A percentile compares a stretch with the other conserved stretches of the same genome.
Conservation (phyloP, 257 asterid species). For the Solanum neorickii region DNA sequence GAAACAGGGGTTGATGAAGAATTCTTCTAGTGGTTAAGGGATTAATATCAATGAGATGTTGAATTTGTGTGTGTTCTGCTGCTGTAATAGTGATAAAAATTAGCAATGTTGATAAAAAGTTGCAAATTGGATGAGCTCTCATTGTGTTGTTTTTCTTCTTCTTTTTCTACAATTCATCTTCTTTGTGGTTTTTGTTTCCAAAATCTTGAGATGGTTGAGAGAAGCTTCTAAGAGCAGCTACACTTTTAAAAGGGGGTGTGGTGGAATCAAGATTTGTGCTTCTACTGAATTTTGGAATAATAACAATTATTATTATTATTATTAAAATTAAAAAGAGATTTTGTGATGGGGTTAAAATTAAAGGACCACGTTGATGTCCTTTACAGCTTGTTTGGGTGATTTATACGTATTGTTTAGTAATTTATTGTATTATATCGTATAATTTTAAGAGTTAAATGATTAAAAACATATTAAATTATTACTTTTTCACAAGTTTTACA, state of each 20-base stretch:
- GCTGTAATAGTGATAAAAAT: not conserved
- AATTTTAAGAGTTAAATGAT: not conserved
- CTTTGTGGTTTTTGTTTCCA: not conserved
- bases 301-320: not conserved
- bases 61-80: not conserved
- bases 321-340: not conserved
- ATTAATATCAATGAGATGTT: conserved; percentile 6
- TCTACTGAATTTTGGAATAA: not conserved
- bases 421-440: not conserved
- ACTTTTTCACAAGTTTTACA: not conserved
- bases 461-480: not conserved
- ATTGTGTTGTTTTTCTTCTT: not conserved
- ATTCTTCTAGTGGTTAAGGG: conserved; percentile 38
- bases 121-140: conserved; percentile 17
- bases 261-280: not conserved
- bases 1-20: conserved; percentile 79
- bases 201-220: not conserved
- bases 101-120: conserved; percentile 12
- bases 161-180: not conserved
- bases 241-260: not conserved
- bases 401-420: not conserved
- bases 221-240: not conserved
- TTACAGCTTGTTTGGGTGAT: not conserved
- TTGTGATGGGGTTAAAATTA: not conserved
- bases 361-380: not conserved